These are phyloP conservation scores for Datura wrightii DNA, from an alignment of 257 asterid genomes.

Conservation along the genomic window DNA sequence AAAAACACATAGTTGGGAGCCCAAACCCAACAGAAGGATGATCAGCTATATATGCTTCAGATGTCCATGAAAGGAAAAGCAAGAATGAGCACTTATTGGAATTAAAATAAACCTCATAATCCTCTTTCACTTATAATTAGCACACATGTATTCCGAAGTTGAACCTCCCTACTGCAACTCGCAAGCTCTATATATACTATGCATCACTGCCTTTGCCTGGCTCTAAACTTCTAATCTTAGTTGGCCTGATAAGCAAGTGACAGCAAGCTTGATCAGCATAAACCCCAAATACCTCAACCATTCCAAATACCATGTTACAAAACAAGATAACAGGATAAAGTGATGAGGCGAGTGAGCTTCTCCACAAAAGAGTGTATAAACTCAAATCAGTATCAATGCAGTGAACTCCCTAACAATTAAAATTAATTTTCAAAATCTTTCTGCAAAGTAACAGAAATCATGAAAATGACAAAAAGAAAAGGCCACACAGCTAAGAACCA, in stretches of 20 bases:
- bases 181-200: not conserved
- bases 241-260: conserved; percentile 11
- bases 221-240: not conserved
- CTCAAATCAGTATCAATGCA: not conserved
- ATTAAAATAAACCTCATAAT: not conserved
- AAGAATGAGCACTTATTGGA: not conserved
- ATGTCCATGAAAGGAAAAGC: not conserved
- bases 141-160: not conserved
- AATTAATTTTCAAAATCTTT: not conserved
- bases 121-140: not conserved
- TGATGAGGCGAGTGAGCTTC: not conserved
- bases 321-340: not conserved
- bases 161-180: not conserved
- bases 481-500: not conserved
- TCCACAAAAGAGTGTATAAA: not conserved
- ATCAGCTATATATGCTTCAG: not conserved
- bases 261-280: not conserved
- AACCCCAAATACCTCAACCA: not conserved
- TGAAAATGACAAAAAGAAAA: not conserved
- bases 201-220: not conserved
- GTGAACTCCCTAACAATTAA: not conserved
- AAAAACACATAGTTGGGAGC: too few relatives aligned
- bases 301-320: not conserved
- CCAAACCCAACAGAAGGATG: too few relatives aligned
- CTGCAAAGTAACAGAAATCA: not conserved